phyloP scores from a whole-genome alignment of 2,329 filamentous ascomycete genomes.

The Fusarium humuli region DNA sequence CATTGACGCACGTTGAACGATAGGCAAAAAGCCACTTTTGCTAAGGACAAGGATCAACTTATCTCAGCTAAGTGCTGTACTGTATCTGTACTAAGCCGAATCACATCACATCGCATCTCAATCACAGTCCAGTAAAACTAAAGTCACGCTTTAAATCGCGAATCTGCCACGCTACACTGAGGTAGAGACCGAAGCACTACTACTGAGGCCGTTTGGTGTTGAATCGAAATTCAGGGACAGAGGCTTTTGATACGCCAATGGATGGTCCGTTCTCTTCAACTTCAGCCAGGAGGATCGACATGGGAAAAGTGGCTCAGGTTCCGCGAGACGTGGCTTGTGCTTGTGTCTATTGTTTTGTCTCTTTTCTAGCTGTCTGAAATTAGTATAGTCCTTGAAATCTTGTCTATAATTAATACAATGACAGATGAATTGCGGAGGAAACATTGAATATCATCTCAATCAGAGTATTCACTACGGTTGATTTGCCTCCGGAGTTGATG shows the following conservation, averaged over 20 bases:
- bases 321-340: constrained; percentile 41
- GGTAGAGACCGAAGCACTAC: not conserved
- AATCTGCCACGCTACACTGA: constrained; percentile 26
- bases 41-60: constrained; percentile 15
- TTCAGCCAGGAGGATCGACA: constrained; percentile 31
- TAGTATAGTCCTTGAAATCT: constrained; percentile 17
- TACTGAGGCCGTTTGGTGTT: constrained; percentile 8
- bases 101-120: constrained; percentile 14
- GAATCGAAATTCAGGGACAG: constrained; percentile 22
- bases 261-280: constrained; percentile 13
- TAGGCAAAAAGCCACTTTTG: constrained; percentile 28
- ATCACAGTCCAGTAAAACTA: constrained; percentile 15
- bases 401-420: not conserved
- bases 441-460: constrained; percentile 11
- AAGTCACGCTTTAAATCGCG: constrained; percentile 11
- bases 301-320: constrained; percentile 34
- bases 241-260: not conserved
- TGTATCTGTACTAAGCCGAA: not conserved
- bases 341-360: constrained; percentile 25
- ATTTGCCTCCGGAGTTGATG: constrained; percentile 13
- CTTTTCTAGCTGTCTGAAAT: constrained; percentile 32
- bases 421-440: not conserved
- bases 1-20: constrained; percentile 31
- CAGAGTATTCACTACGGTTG: not conserved
- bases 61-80: not conserved